Evolutionary conservation across 2,329 filamentous ascomycete genomes (phyloP).

Genomic region (Colletotrichum sp.): DNA sequence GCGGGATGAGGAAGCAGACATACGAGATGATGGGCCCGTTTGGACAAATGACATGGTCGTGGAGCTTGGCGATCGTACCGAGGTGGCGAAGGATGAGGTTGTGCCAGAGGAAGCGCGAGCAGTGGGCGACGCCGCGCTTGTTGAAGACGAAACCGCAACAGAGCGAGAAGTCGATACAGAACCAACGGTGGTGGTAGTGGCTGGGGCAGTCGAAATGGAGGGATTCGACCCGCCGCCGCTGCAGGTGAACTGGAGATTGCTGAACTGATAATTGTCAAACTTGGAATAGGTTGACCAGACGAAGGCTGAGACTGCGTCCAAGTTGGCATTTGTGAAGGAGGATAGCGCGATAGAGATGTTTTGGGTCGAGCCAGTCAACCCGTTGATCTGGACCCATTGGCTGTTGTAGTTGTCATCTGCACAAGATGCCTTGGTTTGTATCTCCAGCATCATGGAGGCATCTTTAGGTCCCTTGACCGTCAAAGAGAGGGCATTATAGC

Average conservation of each 20-base stretch:
- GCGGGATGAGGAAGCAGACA: not conserved
- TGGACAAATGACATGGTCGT: not conserved
- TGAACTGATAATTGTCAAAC: not conserved
- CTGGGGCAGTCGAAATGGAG: not conserved
- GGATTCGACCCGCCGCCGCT: not conserved
- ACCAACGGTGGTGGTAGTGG: not conserved
- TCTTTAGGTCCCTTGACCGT: slow-evolving; percentile 25
- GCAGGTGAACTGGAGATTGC: slow-evolving; percentile 9
- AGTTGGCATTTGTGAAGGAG: slow-evolving; percentile 4
- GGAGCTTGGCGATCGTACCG: not conserved
- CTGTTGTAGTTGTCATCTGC: slow-evolving; percentile 45
- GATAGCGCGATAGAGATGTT: slow-evolving; percentile 55
- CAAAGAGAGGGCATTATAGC: slow-evolving; percentile 49
- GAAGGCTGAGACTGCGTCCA: slow-evolving; percentile 9
- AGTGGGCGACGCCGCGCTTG: not conserved
- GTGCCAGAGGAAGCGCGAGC: not conserved
- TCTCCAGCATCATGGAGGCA: slow-evolving; percentile 19
- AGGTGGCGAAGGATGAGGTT: not conserved
- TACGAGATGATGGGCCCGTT: not conserved
- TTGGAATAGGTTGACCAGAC: slow-evolving; percentile 14
- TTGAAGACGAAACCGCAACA: not conserved
- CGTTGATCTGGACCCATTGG: slow-evolving; percentile 45
- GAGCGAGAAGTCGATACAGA: not conserved
- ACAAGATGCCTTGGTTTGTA: slow-evolving; percentile 48
- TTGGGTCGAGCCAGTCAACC: slow-evolving; percentile 55